Conservation (phyloP, 306 rosid genomes). For the Cucumis sativus region DNA sequence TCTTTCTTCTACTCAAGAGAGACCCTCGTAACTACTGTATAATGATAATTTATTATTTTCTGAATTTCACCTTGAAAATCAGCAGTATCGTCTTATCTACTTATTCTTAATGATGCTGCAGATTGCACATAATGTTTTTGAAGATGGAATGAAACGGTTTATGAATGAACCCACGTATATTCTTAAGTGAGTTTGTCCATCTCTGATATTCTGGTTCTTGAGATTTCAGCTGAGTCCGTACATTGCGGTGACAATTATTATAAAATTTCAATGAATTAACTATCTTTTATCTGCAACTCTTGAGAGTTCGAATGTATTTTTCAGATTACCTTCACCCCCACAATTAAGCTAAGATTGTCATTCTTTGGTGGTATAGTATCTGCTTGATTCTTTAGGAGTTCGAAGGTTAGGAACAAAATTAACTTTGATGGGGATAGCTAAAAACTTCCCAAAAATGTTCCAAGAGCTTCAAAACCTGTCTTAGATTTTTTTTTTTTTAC, state of each 20-base stretch:
- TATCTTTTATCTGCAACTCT: neutral
- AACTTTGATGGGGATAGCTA: neutral
- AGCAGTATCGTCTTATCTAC: neutral
- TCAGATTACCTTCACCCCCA: neutral
- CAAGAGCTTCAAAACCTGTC: neutral
- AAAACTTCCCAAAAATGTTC: neutral
- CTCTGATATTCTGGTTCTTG: neutral
- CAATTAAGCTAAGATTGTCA: neutral
- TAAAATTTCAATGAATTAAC: neutral
- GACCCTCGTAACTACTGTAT: no score
- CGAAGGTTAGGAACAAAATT: neutral
- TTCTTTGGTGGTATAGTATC: neutral
- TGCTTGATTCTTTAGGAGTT: neutral
- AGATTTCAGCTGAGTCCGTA: neutral
- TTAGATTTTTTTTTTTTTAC: neutral
- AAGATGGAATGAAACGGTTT: constrained; percentile 80
- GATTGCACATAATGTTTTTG: constrained; percentile 94
- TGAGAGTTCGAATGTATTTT: neutral
- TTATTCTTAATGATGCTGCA: constrained; percentile 27
- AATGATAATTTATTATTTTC: no score
- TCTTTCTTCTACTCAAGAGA: no score
- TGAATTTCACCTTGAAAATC: no score
- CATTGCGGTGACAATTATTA: neutral
- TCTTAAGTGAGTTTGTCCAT: constrained; percentile 70
- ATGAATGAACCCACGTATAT: constrained; percentile 90